These are phyloP conservation scores for Setaria viridis DNA, from an alignment of 202 grass and related monocot genomes.

Conservation along the genomic window DNA sequence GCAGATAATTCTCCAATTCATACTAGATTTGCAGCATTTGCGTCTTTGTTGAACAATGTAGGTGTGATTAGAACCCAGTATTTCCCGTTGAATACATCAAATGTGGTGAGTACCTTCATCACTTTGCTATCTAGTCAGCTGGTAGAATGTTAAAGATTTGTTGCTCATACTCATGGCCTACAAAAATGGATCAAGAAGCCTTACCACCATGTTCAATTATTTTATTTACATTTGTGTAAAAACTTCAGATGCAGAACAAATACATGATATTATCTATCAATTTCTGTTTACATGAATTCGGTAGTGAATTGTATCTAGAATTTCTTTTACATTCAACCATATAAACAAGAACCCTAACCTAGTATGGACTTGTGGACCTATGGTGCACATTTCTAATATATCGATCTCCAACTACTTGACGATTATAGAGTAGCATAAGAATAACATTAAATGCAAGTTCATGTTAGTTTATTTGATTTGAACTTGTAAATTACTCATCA, in stretches of 20 bases:
- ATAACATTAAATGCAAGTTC: not conserved
- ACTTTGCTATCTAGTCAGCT: not conserved
- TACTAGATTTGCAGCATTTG: not conserved
- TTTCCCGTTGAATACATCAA: constrained; percentile 6
- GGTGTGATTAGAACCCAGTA: not conserved
- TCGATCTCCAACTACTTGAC: too few species aligned
- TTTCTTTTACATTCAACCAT: not conserved
- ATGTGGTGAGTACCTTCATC: not conserved
- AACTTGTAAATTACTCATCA: constrained; percentile 11
- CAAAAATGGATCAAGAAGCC: too few species aligned
- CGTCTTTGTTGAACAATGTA: too few species aligned
- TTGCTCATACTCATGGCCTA: not conserved
- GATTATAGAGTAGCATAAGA: not conserved
- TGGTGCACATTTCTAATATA: too few species aligned
- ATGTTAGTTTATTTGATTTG: not conserved
- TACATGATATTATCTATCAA: not conserved
- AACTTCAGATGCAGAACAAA: not conserved
- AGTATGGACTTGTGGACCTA: not conserved
- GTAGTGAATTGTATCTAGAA: not conserved
- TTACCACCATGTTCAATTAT: too few species aligned
- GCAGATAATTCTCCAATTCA: not conserved
- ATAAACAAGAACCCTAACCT: not conserved
- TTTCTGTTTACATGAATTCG: too few species aligned
- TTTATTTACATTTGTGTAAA: too few species aligned
- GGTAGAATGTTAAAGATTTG: not conserved